A percentile compares a stretch with the other conserved stretches of the same genome.
phyloP scores from a whole-genome alignment of 1,284 basidiomycete species.

The Ceratobasidium sp. region DNA sequence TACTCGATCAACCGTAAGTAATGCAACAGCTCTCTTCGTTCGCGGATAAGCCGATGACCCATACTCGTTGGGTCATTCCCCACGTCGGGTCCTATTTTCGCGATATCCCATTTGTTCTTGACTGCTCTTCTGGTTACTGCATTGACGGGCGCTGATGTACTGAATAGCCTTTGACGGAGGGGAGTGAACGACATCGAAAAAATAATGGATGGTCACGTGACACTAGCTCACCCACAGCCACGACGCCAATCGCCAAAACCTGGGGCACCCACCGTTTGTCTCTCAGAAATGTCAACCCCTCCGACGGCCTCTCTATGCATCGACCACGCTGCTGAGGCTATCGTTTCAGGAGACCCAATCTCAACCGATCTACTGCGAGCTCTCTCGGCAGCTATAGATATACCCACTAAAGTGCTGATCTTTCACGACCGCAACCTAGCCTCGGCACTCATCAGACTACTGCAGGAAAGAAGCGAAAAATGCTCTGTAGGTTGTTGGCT shows the following conservation, averaged over 20 bases:
- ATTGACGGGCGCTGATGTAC: conserved; percentile 25
- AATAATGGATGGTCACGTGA: conserved; percentile 8
- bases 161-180: conserved; percentile 27
- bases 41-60: conserved; percentile 76
- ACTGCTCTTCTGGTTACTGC: conserved; percentile 32
- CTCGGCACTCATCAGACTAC: not conserved
- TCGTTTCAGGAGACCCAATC: no score
- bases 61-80: conserved; percentile 72
- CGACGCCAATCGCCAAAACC: no score
- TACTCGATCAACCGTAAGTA: conserved; percentile 86
- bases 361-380: no score
- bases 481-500: not conserved
- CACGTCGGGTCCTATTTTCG: conserved; percentile 40
- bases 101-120: conserved; percentile 44
- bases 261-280: no score
- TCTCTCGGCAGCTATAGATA: no score
- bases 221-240: no score
- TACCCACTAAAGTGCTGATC: no score
- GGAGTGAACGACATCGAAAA: conserved; percentile 31
- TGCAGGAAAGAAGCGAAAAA: not conserved
- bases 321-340: no score
- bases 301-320: no score
- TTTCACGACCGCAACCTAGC: no score
- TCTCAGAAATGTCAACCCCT: no score
- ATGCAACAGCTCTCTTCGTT: conserved; percentile 76